Percentiles rank a stretch among this genome's conserved stretches.
These are phyloP conservation scores for Leishmania aethiopica DNA, from an alignment of 208 protist species.

Conservation along the genomic window DNA sequence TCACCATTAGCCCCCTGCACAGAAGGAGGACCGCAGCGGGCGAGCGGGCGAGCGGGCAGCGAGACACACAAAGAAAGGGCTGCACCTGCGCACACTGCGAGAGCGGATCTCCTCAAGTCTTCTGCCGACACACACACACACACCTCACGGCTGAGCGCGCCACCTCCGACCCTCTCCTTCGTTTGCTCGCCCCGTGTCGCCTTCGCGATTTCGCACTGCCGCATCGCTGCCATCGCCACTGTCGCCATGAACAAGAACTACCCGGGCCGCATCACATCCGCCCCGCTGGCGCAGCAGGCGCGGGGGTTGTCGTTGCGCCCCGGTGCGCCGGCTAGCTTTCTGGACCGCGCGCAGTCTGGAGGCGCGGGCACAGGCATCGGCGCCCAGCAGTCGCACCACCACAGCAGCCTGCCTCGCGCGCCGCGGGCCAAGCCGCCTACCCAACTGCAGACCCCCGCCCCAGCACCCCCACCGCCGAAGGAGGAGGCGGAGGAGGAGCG, in stretches of 20 bases:
- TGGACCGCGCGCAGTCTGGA: background rate
- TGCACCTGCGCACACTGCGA: background rate
- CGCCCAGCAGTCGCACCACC: background rate
- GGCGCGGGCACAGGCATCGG: background rate
- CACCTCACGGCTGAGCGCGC: background rate
- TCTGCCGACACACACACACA: background rate
- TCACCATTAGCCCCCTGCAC: background rate
- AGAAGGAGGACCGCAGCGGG: background rate
- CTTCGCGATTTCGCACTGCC: background rate
- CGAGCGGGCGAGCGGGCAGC: background rate
- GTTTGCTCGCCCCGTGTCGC: background rate
- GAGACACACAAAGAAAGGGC: background rate
- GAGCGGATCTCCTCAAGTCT: background rate
- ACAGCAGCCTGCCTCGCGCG: conserved; percentile 25
- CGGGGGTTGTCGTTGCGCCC: conserved; percentile 16
- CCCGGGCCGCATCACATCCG: conserved; percentile 25
- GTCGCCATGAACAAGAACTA: conserved; percentile 19
- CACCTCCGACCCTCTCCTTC: background rate
- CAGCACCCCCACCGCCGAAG: background rate
- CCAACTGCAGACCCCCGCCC: background rate
- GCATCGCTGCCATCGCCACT: background rate
- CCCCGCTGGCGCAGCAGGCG: conserved; percentile 19
- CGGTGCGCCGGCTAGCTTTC: background rate
- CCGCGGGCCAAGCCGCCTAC: conserved; percentile 2
- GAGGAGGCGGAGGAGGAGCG: conserved; percentile 4